Evolutionary conservation across 352 stramenopile genomes (phyloP).

Genomic region (Globisporangium barbulae): DNA sequence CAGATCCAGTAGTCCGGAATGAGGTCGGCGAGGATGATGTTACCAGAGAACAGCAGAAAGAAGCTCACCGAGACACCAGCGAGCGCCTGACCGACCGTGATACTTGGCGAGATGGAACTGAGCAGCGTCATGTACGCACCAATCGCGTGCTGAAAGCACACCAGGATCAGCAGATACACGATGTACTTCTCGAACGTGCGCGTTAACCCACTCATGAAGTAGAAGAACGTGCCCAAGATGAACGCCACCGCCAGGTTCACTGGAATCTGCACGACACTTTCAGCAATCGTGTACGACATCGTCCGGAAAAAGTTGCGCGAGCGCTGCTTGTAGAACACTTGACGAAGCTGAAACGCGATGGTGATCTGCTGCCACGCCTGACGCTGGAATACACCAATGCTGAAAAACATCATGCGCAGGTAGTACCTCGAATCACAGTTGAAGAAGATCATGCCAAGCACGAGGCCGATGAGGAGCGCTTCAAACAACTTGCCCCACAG

Average conservation of each 20-base stretch:
- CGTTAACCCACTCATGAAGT: slow-evolving; percentile 73
- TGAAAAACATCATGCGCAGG: slow-evolving; percentile 71
- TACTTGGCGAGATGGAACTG: slow-evolving; percentile 26
- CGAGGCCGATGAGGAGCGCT: slow-evolving; percentile 70
- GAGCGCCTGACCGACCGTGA: slow-evolving; percentile 30
- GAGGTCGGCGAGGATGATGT: slow-evolving; percentile 38
- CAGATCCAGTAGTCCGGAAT: slow-evolving; percentile 44
- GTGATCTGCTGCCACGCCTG: slow-evolving; percentile 71
- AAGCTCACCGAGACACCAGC: slow-evolving; percentile 32
- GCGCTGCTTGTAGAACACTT: slow-evolving; percentile 87
- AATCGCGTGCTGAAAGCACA: slow-evolving; percentile 58
- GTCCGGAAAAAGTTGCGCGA: slow-evolving; percentile 89
- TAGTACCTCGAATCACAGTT: slow-evolving; percentile 50
- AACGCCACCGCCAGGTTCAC: slow-evolving; percentile 12
- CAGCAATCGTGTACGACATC: slow-evolving; percentile 72
- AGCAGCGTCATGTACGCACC: slow-evolving; percentile 36
- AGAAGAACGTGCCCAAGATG: slow-evolving; percentile 22
- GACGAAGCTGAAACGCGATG: slow-evolving; percentile 64
- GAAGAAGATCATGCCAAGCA: slow-evolving; percentile 76
- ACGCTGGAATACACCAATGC: slow-evolving; percentile 62
- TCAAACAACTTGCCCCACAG: slow-evolving; percentile 63
- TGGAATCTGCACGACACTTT: slow-evolving; percentile 10
- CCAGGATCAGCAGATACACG: slow-evolving; percentile 55
- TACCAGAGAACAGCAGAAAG: slow-evolving; percentile 44
- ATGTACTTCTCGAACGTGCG: slow-evolving; percentile 35